Base-by-base conservation (phyloP, 192 early-diverging fungal genomes). In the Thoreauomyces humboldtii region DNA sequence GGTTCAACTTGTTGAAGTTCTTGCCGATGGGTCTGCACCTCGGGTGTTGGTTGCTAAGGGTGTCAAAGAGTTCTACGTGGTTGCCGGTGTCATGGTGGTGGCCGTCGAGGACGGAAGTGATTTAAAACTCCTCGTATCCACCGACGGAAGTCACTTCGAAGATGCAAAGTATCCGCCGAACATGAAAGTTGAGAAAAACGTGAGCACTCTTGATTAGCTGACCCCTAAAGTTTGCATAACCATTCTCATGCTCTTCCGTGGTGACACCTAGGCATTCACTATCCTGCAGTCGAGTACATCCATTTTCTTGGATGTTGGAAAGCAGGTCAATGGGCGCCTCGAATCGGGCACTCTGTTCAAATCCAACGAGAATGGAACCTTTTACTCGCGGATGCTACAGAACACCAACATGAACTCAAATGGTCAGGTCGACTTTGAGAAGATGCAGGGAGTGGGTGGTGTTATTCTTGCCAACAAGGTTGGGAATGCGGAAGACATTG, bases 381-480 rank as follows among this genome's bases (percentile, higher is more conserved):
- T 80, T 71, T 98, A 86, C 75, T 86, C 87, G 42, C 63, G 81
- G 24, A 83, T 87, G 9, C 79, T 97, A 32, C 74, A 87, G 33
- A 78, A 91, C 72, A 92, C 92, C 0, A 95, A 96, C 72, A 82
- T 92, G 42, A 83, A 92, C 61, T n/a, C n/a, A n/a, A 65, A 61
- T 4, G 91, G 90, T 21, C 6, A 21, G 65, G 94, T 99, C 5
- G 97, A 98, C 61, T 89, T 93, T 70, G 94, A 95, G 72, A 90
- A 89, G 58, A 88, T 99, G 42, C 86, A 87, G 27, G 91, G 94
- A 2, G 78, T 98, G 9, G 77, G 86, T 24, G 93, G 94, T 29
- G 82, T 95, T 70, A 79, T 91, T 21, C 59, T 99, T 7, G 93
- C 90, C n/a, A 98, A 98, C 67, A 81, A 85, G 31, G 91, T 97